Conservation (phyloP, 108 stramenopile genomes). For the Cylindrotheca closterium region DNA sequence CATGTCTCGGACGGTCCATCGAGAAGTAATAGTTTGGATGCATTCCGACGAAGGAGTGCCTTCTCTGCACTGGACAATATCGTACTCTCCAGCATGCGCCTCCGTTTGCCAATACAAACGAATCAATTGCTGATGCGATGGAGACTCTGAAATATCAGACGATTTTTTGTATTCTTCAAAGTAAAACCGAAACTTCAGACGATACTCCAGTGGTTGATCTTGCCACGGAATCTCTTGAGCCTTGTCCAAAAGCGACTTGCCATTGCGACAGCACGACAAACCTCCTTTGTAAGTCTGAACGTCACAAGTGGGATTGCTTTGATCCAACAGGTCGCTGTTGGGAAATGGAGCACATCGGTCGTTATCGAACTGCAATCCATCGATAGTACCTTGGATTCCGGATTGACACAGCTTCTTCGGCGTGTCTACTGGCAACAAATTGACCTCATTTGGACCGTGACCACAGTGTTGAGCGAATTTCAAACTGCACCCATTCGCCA, state of each 20-base stretch:
- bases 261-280: constrained; percentile 30
- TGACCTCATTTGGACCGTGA: constrained; percentile 20
- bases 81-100: constrained; percentile 36
- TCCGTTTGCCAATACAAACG: constrained; percentile 34
- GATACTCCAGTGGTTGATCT: constrained; percentile 35
- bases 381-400: constrained; percentile 35
- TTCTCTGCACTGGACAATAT: constrained; percentile 25
- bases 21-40: constrained; percentile 34
- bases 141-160: neutral
- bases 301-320: constrained; percentile 38
- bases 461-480: constrained; percentile 38
- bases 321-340: constrained; percentile 22
- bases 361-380: constrained; percentile 16
- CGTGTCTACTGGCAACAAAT: constrained; percentile 13
- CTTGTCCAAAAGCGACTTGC: constrained; percentile 26
- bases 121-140: constrained; percentile 32
- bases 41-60: constrained; percentile 32
- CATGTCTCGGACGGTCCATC: constrained; percentile 28
- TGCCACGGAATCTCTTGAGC: constrained; percentile 42
- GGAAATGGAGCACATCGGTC: constrained; percentile 30
- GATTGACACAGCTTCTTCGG: constrained; percentile 17
- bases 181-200: constrained; percentile 44
- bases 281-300: constrained; percentile 41
- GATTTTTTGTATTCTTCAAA: constrained; percentile 32
- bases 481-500: constrained; percentile 29